These are phyloP conservation scores for Panellus pusillus DNA, from an alignment of 768 basidiomycete genomes.

Conservation along the genomic window DNA sequence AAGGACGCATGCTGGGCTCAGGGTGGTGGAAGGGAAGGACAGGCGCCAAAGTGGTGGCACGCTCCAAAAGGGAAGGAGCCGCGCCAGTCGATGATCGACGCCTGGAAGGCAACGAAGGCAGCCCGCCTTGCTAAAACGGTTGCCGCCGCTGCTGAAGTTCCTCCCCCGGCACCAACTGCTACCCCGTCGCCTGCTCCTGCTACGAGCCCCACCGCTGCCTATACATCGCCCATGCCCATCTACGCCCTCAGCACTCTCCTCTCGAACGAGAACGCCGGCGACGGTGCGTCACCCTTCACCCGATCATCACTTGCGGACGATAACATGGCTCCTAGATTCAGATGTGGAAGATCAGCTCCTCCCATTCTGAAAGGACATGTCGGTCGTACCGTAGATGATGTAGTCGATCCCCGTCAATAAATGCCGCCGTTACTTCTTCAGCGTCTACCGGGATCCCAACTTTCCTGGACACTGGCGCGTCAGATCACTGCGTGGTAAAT, in stretches of 20 bases:
- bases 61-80: background rate
- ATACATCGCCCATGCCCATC: background rate
- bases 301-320: background rate
- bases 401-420: background rate
- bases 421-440: background rate
- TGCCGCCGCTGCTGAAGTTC: too few relatives aligned
- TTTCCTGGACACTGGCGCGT: background rate
- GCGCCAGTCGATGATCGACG: too few relatives aligned
- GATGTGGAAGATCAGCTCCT: conserved; percentile 10
- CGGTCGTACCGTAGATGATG: conserved; percentile 9
- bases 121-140: background rate
- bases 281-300: background rate
- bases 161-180: background rate
- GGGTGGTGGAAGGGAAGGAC: too few relatives aligned
- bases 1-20: too few relatives aligned
- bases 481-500: background rate
- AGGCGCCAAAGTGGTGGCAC: background rate
- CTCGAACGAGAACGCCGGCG: background rate
- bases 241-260: background rate
- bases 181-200: background rate
- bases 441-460: background rate
- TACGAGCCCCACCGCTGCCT: background rate
- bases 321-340: conserved; percentile 1
- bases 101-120: too few relatives aligned
- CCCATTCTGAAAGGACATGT: conserved; percentile 8